A percentile compares a stretch with the other conserved stretches of the same genome.
Evolutionary conservation across 352 stramenopile species (phyloP).

Genomic region (Phytophthora uliginosa): DNA sequence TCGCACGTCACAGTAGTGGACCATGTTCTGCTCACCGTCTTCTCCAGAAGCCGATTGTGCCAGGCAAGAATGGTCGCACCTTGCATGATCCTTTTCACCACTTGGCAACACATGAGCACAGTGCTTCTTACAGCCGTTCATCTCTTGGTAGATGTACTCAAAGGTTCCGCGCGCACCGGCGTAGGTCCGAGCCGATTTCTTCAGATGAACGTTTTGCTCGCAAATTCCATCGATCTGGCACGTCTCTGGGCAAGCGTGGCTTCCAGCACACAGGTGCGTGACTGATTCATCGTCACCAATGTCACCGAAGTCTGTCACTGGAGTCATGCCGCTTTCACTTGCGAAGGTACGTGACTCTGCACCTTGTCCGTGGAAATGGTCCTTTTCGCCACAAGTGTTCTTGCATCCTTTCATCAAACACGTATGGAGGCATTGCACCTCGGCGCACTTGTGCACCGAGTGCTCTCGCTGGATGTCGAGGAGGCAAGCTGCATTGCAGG

Average conservation of each 20-base stretch:
- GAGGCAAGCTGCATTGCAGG: slow-evolving; percentile 45
- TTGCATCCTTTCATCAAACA: slow-evolving; percentile 58
- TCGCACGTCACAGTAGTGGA: slow-evolving; percentile 66
- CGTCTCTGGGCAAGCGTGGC: slow-evolving; percentile 51
- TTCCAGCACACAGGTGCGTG: slow-evolving; percentile 58
- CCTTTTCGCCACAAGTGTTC: slow-evolving; percentile 34
- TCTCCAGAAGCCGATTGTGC: slow-evolving; percentile 8
- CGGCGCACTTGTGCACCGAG: slow-evolving; percentile 53
- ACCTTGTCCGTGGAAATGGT: slow-evolving; percentile 61
- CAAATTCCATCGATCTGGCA: slow-evolving; percentile 68
- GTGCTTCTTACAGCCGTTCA: slow-evolving; percentile 73
- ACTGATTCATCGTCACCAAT: background rate
- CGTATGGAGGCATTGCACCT: slow-evolving; percentile 47
- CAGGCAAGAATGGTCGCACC: slow-evolving; percentile 49
- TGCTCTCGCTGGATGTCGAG: slow-evolving; percentile 48
- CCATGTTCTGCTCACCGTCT: slow-evolving; percentile 6
- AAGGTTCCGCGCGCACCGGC: slow-evolving; percentile 54
- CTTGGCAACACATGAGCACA: slow-evolving; percentile 45
- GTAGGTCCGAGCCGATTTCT: slow-evolving; percentile 62
- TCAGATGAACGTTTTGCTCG: slow-evolving; percentile 67
- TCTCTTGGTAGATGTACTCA: slow-evolving; percentile 71
- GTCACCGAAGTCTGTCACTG: background rate
- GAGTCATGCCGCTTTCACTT: slow-evolving; percentile 13
- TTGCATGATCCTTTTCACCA: slow-evolving; percentile 46
- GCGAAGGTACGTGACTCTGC: slow-evolving; percentile 9